Conservation (phyloP, 768 basidiomycete species). For the Mycena chlorophos region DNA sequence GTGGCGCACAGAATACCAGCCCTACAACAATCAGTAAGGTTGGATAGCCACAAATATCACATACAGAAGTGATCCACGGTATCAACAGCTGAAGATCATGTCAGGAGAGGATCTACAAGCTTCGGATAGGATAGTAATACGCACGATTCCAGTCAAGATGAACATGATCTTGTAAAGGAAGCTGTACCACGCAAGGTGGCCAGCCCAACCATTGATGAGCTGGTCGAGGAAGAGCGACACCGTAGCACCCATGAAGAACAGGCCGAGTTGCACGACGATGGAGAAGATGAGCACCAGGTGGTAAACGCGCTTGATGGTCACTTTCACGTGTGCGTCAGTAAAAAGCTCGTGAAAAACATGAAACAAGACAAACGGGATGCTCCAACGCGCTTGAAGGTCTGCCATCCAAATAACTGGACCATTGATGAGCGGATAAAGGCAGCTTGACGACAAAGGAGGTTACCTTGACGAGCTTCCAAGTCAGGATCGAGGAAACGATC, state of each 20-base stretch:
- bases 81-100: conserved; percentile 49
- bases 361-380: conserved; percentile 45
- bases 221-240: conserved; percentile 79
- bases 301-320: conserved; percentile 73
- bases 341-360: neutral
- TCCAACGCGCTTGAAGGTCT: conserved; percentile 85
- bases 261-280: conserved; percentile 69
- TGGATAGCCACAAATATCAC: conserved; percentile 16
- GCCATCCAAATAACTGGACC: conserved; percentile 72
- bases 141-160: conserved; percentile 59
- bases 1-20: conserved; percentile 74
- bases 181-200: conserved; percentile 45
- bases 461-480: conserved; percentile 77
- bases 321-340: neutral
- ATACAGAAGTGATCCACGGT: conserved; percentile 67
- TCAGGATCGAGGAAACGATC: conserved; percentile 60
- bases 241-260: conserved; percentile 75
- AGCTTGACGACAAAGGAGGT: neutral
- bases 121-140: conserved; percentile 27
- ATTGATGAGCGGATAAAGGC: neutral
- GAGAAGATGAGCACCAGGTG: conserved; percentile 69
- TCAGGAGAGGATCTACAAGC: neutral
- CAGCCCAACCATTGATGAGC: conserved; percentile 65
- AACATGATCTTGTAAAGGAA: conserved; percentile 56
- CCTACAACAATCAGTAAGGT: conserved; percentile 36